phyloP scores from a whole-genome alignment of 2,329 filamentous ascomycete genomes.

The Xylaria digitata region DNA sequence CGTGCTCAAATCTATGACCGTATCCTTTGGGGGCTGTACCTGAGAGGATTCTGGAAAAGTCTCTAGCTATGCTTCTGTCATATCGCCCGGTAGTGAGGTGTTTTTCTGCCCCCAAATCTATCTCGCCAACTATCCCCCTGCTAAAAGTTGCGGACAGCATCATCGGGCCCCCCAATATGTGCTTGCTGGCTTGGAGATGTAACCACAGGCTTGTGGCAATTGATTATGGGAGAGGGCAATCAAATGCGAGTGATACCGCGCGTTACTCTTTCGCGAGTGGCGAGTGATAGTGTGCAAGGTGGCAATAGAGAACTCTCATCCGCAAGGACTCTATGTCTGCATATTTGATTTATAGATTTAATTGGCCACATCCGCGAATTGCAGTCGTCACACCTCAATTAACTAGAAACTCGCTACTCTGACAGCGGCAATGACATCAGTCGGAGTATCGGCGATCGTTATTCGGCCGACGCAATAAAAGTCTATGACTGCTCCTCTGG shows the following conservation, averaged over 20 bases:
- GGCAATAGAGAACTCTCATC: background rate
- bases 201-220: background rate
- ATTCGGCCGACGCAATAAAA: constrained; percentile 5
- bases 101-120: constrained; percentile 22
- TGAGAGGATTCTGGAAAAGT: background rate
- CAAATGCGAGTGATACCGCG: background rate
- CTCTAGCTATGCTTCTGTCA: constrained; percentile 7
- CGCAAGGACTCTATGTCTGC: background rate
- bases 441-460: background rate
- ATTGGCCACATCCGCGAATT: background rate
- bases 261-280: background rate
- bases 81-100: background rate
- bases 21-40: constrained; percentile 18
- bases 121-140: constrained; percentile 14
- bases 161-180: background rate
- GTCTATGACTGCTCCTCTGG: background rate
- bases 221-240: background rate
- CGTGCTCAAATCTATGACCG: background rate
- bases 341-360: background rate
- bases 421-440: background rate
- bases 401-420: constrained; percentile 4
- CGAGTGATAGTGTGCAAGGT: background rate
- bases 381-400: background rate
- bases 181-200: background rate
- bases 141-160: constrained; percentile 2